phyloP scores from a whole-genome alignment of 805 yeast genomes.

The Wickerhamomyces strasburgensis region DNA sequence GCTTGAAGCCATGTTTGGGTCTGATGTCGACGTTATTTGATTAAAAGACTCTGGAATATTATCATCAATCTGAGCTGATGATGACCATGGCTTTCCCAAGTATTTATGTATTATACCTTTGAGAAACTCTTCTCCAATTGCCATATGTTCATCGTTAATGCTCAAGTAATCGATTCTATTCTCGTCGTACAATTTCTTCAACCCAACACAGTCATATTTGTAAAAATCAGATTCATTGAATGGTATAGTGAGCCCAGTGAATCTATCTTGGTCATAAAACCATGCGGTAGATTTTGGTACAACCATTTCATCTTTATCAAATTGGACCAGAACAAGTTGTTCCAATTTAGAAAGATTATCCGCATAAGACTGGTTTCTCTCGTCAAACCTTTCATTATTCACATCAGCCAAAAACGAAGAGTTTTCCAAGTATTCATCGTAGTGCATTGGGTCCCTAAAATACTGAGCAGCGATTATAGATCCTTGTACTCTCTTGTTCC shows the following conservation, averaged over 20 bases:
- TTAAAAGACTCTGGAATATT: no score
- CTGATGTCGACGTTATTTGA: slow-evolving; percentile 22
- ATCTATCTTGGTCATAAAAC: slow-evolving; percentile 50
- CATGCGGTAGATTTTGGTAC: slow-evolving; percentile 71
- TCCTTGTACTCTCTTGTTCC: slow-evolving; percentile 52
- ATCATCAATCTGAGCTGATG: no score
- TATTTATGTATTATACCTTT: slow-evolving; percentile 38
- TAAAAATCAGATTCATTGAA: slow-evolving; percentile 48
- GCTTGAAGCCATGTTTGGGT: slow-evolving; percentile 16
- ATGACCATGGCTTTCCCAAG: slow-evolving; percentile 31
- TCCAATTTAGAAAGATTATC: slow-evolving; percentile 40
- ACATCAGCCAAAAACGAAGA: slow-evolving; percentile 59
- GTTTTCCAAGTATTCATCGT: slow-evolving; percentile 47
- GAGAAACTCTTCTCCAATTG: slow-evolving; percentile 49
- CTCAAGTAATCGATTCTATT: slow-evolving; percentile 42
- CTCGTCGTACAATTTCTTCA: slow-evolving; percentile 40
- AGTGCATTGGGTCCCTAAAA: slow-evolving; percentile 55
- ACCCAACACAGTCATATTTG: slow-evolving; percentile 55
- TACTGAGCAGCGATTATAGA: slow-evolving; percentile 69
- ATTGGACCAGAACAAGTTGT: slow-evolving; percentile 54
- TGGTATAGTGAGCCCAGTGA: slow-evolving; percentile 37
- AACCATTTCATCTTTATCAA: slow-evolving; percentile 58
- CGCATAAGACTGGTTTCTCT: slow-evolving; percentile 35
- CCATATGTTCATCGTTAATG: slow-evolving; percentile 63
- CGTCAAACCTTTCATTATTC: slow-evolving; percentile 51